Percentiles rank a stretch among this genome's conserved stretches.
Conservation (phyloP, 2,329 filamentous ascomycete species). For the Plectosphaerella sp. region DNA sequence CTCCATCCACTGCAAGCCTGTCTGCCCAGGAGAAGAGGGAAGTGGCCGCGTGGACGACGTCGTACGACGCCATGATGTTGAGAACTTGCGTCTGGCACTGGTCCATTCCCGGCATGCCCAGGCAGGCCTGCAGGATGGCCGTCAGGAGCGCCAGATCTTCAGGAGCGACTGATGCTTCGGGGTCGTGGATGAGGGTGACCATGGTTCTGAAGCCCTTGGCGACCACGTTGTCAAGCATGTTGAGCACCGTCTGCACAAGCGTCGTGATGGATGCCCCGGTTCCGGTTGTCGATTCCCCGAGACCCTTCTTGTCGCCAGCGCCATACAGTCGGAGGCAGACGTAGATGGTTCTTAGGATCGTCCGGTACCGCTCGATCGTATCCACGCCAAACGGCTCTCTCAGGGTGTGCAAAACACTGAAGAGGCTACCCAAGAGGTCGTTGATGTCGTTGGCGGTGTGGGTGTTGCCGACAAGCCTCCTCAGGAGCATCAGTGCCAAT, state of each 20-base stretch:
- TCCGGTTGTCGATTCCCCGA: slow-evolving; percentile 8
- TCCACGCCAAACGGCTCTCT: slow-evolving; percentile 48
- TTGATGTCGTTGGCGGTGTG: slow-evolving; percentile 46
- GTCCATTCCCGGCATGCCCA: slow-evolving; percentile 73
- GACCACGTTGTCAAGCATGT: slow-evolving; percentile 75
- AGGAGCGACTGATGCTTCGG: slow-evolving; percentile 59
- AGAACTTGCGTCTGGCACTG: slow-evolving; percentile 68
- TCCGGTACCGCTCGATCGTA: slow-evolving; percentile 70
- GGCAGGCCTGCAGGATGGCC: slow-evolving; percentile 78
- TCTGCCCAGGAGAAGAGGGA: slow-evolving; percentile 94
- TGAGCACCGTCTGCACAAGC: slow-evolving; percentile 62
- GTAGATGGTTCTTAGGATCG: slow-evolving; percentile 79
- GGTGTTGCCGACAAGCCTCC: slow-evolving; percentile 64
- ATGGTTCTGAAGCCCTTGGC: slow-evolving; percentile 78
- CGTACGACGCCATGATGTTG: slow-evolving; percentile 64
- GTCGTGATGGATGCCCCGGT: slow-evolving; percentile 33
- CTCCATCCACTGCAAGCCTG: slow-evolving; percentile 68
- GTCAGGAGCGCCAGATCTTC: slow-evolving; percentile 85
- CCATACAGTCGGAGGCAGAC: slow-evolving; percentile 69
- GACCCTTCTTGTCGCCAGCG: slow-evolving; percentile 22
- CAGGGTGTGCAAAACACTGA: slow-evolving; percentile 47
- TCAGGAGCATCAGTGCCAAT: slow-evolving; percentile 76
- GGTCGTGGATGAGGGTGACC: slow-evolving; percentile 76
- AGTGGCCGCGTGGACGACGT: slow-evolving; percentile 74
- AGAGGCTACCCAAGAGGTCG: slow-evolving; percentile 45